phyloP scores from a whole-genome alignment of 208 protist species.

The Trypanosoma scelopori region DNA sequence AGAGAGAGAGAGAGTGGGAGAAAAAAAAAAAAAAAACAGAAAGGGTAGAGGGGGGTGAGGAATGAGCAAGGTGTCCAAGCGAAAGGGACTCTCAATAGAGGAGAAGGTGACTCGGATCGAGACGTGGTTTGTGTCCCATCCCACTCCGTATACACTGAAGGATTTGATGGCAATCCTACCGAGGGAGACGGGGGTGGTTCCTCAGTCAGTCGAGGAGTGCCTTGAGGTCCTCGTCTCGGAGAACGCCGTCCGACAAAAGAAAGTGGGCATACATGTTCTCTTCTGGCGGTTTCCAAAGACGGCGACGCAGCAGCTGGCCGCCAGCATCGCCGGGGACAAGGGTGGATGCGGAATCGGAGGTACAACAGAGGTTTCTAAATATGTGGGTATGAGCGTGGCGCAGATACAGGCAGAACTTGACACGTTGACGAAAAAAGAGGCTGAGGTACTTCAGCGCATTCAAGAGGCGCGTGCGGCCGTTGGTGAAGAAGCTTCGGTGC shows the following conservation, averaged over 20 bases:
- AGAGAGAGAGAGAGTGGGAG: background rate
- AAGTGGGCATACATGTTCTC: constrained; percentile 74
- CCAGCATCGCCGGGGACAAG: no score
- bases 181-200: constrained; percentile 75
- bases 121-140: constrained; percentile 57
- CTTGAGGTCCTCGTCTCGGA: constrained; percentile 78
- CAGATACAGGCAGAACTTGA: constrained; percentile 16
- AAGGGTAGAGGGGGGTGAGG: background rate
- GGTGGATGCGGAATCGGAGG: background rate
- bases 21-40: background rate
- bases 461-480: constrained; percentile 16
- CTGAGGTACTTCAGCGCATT: constrained; percentile 10
- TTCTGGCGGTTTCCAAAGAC: constrained; percentile 80
- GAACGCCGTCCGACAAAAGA: constrained; percentile 58
- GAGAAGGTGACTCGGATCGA: constrained; percentile 72
- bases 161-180: constrained; percentile 64
- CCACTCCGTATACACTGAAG: constrained; percentile 79
- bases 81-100: constrained; percentile 85
- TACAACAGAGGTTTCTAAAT: constrained; percentile 11
- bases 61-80: constrained; percentile 37
- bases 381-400: constrained; percentile 14
- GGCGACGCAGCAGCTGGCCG: constrained; percentile 26
- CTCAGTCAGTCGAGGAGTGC: constrained; percentile 80
- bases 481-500: constrained; percentile 20
- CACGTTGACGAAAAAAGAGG: constrained; percentile 10